Evolutionary conservation across 2,329 filamentous ascomycete species (phyloP).

Genomic region (Nemania sp.): DNA sequence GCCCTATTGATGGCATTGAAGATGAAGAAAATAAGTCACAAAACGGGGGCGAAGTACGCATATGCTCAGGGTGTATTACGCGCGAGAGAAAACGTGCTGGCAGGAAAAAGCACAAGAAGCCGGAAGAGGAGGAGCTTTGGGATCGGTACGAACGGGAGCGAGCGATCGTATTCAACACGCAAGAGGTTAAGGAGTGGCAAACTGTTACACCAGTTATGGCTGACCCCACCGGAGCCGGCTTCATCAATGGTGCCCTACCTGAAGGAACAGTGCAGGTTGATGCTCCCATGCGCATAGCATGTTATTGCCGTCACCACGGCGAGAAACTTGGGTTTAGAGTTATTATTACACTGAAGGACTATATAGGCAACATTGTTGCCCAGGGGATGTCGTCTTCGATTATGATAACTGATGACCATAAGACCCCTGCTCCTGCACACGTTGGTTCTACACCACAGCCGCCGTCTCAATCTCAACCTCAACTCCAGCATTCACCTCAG

Average conservation of each 20-base stretch:
- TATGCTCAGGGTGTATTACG: conserved; percentile 91
- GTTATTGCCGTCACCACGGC: conserved; percentile 94
- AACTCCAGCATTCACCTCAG: conserved; percentile 34
- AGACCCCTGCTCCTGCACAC: conserved; percentile 68
- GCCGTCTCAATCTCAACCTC: conserved; percentile 38
- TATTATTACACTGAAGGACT: conserved; percentile 94
- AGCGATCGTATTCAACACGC: conserved; percentile 91
- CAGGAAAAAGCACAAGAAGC: conserved; percentile 92
- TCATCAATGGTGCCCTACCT: conserved; percentile 60
- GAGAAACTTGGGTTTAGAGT: conserved; percentile 94
- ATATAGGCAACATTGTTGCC: conserved; percentile 78
- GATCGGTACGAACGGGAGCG: conserved; percentile 81
- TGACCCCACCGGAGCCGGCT: conserved; percentile 58
- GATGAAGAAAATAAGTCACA: conserved; percentile 78
- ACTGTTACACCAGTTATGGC: conserved; percentile 66
- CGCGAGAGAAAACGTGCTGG: conserved; percentile 91
- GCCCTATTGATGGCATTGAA: conserved; percentile 58
- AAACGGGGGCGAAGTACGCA: conserved; percentile 93
- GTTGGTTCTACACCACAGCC: conserved; percentile 30
- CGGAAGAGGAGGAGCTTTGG: conserved; percentile 92
- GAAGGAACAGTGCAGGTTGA: conserved; percentile 80
- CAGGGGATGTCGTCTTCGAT: conserved; percentile 89
- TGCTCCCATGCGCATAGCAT: conserved; percentile 94
- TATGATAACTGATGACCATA: conserved; percentile 98
- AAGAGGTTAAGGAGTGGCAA: conserved; percentile 87